phyloP scores from a whole-genome alignment of 805 yeast genomes.

The Teunomyces barrocoloradensis region DNA sequence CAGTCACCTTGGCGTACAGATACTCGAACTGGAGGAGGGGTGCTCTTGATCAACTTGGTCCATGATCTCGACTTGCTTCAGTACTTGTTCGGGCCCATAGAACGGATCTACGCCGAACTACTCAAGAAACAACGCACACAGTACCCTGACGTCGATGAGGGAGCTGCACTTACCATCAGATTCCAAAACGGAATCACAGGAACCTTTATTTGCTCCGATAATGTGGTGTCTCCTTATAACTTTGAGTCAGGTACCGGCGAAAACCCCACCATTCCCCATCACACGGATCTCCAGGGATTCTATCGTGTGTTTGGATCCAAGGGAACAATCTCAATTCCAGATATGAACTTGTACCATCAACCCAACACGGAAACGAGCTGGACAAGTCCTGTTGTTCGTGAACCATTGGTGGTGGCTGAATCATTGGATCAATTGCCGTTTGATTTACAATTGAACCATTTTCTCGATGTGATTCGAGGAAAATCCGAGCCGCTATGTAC shows the following conservation, averaged over 20 bases:
- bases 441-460: slow-evolving; percentile 39
- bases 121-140: slow-evolving; percentile 29
- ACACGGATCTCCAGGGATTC: slow-evolving; percentile 29
- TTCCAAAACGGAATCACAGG: slow-evolving; percentile 40
- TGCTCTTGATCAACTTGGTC: slow-evolving; percentile 38
- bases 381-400: slow-evolving; percentile 24
- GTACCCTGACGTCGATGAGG: slow-evolving; percentile 36
- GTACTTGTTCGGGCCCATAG: slow-evolving; percentile 39
- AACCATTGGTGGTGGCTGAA: slow-evolving; percentile 13
- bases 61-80: slow-evolving; percentile 43
- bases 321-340: slow-evolving; percentile 42
- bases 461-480: slow-evolving; percentile 32
- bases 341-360: slow-evolving; percentile 37
- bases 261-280: slow-evolving; percentile 39
- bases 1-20: slow-evolving; percentile 41
- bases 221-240: slow-evolving; percentile 38
- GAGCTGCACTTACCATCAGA: slow-evolving; percentile 38
- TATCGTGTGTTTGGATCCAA: slow-evolving; percentile 38
- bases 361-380: slow-evolving; percentile 20
- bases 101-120: slow-evolving; percentile 37
- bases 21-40: slow-evolving; percentile 36
- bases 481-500: slow-evolving; percentile 25
- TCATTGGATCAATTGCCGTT: slow-evolving; percentile 22
- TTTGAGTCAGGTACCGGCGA: slow-evolving; percentile 45
- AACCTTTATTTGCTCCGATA: slow-evolving; percentile 42